phyloP scores from a whole-genome alignment of 1,284 basidiomycete species.

The Ustilago tritici region DNA sequence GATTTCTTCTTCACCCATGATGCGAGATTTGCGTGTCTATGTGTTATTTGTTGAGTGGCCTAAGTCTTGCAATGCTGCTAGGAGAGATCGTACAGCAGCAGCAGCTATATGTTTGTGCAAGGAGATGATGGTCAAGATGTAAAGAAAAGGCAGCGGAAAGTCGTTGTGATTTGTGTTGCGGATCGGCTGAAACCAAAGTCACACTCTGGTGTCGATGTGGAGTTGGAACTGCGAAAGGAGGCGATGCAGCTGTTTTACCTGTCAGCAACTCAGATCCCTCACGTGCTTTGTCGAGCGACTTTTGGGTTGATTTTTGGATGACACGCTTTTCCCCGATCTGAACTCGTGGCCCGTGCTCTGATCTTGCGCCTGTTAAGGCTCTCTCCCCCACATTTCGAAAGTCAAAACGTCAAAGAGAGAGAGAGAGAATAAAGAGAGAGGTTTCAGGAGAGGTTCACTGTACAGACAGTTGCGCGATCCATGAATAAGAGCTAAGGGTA shows the following conservation, averaged over 20 bases:
- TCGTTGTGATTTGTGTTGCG: background rate
- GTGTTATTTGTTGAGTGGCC: background rate
- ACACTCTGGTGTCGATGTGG: background rate
- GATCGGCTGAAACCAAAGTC: constrained; percentile 10
- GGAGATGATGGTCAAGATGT: constrained; percentile 6
- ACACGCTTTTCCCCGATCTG: background rate
- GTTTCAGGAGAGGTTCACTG: background rate
- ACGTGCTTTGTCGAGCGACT: constrained; percentile 1
- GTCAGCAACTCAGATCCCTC: background rate
- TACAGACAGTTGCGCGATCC: constrained; percentile 6
- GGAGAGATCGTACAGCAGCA: background rate
- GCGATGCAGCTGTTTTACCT: background rate
- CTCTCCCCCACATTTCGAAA: background rate
- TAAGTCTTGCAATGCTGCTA: background rate
- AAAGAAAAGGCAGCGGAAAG: background rate
- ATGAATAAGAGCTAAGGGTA: background rate
- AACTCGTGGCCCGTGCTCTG: constrained; percentile 1
- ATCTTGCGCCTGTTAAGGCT: background rate
- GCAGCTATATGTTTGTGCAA: background rate
- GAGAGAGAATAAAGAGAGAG: background rate
- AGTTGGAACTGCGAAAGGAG: background rate
- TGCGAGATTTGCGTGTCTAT: constrained; percentile 16
- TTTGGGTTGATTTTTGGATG: constrained; percentile 6
- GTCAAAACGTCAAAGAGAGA: background rate
- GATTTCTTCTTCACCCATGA: constrained; percentile 59